A percentile compares a stretch with the other conserved stretches of the same genome.
Evolutionary conservation across 2,329 filamentous ascomycete genomes (phyloP).

Genomic region (Xylaria sp.): DNA sequence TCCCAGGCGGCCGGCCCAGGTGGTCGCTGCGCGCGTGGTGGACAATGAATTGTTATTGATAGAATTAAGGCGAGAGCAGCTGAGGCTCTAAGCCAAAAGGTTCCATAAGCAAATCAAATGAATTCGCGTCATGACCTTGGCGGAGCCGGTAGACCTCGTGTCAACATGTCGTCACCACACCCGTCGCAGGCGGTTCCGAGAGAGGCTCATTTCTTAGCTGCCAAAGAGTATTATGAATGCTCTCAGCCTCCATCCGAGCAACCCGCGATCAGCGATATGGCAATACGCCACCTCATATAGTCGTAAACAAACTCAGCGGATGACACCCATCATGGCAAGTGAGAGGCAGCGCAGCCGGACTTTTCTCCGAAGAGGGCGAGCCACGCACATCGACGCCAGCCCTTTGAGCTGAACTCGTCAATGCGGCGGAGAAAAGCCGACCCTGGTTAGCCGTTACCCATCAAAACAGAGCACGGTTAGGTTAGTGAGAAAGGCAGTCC

Average conservation of each 20-base stretch:
- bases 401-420: conserved; percentile 29
- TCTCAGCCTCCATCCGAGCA: conserved; percentile 29
- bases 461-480: conserved; percentile 4
- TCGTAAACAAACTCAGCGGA: conserved; percentile 18
- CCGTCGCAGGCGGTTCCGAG: background rate
- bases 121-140: conserved; percentile 16
- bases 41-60: conserved; percentile 9
- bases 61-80: conserved; percentile 24
- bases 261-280: conserved; percentile 24
- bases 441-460: conserved; percentile 18
- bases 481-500: background rate
- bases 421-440: conserved; percentile 26
- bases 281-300: conserved; percentile 32
- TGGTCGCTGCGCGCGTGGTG: conserved; percentile 11
- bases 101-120: conserved; percentile 32
- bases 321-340: conserved; percentile 15
- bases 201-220: conserved; percentile 12
- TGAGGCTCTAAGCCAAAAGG: conserved; percentile 18
- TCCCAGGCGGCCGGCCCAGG: conserved; percentile 21
- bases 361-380: conserved; percentile 16
- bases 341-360: conserved; percentile 16
- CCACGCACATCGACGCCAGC: conserved; percentile 22
- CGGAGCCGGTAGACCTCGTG: conserved; percentile 19
- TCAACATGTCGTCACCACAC: conserved; percentile 17
- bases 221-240: conserved; percentile 12